Conservation (phyloP, 306 rosid genomes). For the Sesbania bispinosa region DNA sequence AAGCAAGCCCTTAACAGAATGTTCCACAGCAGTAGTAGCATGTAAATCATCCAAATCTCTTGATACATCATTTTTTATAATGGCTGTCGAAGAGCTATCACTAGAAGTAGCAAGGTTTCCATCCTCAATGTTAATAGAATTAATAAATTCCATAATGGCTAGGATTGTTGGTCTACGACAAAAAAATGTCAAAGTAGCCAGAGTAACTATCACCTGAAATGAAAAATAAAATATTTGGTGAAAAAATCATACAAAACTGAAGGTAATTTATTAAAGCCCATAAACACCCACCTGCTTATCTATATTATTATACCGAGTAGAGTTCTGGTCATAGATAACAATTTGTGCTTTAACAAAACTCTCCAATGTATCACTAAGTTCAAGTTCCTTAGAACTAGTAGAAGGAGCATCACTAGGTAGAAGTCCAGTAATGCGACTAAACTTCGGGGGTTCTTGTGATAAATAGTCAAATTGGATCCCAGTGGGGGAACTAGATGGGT, state of each 20-base stretch:
- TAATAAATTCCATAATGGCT: conserved; percentile 84
- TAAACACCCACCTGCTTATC: conserved; percentile 74
- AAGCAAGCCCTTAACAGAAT: conserved; percentile 76
- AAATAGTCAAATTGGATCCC: conserved; percentile 29
- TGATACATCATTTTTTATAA: conserved; percentile 34
- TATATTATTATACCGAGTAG: conserved; percentile 61
- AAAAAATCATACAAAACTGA: not conserved
- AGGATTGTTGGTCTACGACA: conserved; percentile 88
- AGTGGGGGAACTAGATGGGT: conserved; percentile 25
- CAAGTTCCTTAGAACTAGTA: conserved; percentile 36
- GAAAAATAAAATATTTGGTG: conserved; percentile 15
- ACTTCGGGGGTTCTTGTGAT: conserved; percentile 48
- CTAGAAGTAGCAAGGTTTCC: conserved; percentile 43
- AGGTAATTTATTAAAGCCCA: conserved; percentile 24
- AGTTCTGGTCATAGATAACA: conserved; percentile 62
- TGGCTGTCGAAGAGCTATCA: conserved; percentile 53
- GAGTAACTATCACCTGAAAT: conserved; percentile 73
- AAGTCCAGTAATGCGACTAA: conserved; percentile 71
- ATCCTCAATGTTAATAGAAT: conserved; percentile 71
- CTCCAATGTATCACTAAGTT: conserved; percentile 53
- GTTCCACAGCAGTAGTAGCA: conserved; percentile 42
- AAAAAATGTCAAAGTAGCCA: conserved; percentile 85
- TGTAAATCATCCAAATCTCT: conserved; percentile 48
- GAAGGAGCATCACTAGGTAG: conserved; percentile 57
- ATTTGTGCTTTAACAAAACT: conserved; percentile 93